phyloP scores from a whole-genome alignment of 2,329 filamentous ascomycete genomes.

The Fusarium pseudoanthophilum region DNA sequence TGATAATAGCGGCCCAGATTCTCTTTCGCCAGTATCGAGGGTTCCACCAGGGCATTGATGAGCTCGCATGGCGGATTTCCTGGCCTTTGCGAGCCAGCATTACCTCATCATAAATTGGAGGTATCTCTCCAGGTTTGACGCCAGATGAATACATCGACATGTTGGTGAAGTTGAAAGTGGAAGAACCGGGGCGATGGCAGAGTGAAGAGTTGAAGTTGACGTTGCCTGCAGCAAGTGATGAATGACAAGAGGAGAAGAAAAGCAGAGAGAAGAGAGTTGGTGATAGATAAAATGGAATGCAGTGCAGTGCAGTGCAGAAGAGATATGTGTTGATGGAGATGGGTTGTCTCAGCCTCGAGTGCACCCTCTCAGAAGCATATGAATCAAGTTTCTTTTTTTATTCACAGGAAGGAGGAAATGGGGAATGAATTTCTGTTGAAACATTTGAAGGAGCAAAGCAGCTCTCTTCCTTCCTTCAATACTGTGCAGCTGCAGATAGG shows the following conservation, averaged over 20 bases:
- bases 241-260: background rate
- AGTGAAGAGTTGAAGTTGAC: background rate
- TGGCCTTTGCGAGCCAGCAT: constrained; percentile 33
- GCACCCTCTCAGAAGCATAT: background rate
- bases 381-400: constrained; percentile 24
- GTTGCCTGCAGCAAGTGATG: background rate
- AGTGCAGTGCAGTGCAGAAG: background rate
- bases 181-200: background rate
- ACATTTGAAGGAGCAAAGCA: constrained; percentile 7
- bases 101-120: constrained; percentile 46
- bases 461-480: background rate
- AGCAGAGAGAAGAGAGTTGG: background rate
- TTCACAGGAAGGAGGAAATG: constrained; percentile 12
- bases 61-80: constrained; percentile 35
- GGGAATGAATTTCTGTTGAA: constrained; percentile 17
- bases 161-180: background rate
- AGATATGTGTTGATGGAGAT: constrained; percentile 4
- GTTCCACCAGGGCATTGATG: constrained; percentile 56
- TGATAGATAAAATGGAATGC: background rate
- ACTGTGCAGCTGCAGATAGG: background rate
- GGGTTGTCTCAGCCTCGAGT: constrained; percentile 4
- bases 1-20: constrained; percentile 57
- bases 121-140: constrained; percentile 40
- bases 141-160: constrained; percentile 27
- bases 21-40: constrained; percentile 64